These are phyloP conservation scores for Zancudomyces culisetae DNA, from an alignment of 371 early-diverging fungal species.

Conservation along the genomic window DNA sequence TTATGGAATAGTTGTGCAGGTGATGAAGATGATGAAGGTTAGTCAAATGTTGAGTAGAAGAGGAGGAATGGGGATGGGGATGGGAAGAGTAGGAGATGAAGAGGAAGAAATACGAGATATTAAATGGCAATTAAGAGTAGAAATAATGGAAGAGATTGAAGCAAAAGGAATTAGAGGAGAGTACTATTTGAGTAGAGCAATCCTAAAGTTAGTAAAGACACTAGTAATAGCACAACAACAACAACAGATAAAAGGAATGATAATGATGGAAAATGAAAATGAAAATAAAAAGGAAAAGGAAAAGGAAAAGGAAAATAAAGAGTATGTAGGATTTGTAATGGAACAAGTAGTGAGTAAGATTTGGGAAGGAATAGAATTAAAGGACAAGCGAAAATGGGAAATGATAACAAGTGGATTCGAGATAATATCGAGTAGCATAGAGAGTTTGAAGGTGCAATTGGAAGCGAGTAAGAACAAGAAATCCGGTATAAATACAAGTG, in stretches of 20 bases:
- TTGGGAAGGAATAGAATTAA: constrained; percentile 38
- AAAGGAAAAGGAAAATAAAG: constrained; percentile 47
- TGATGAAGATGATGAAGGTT: constrained; percentile 51
- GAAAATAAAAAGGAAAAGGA: constrained; percentile 40
- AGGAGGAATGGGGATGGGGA: not conserved
- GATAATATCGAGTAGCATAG: too few relatives aligned
- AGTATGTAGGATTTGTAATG: constrained; percentile 61
- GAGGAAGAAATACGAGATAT: too few relatives aligned
- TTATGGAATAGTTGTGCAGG: constrained; percentile 31
- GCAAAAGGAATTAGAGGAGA: too few relatives aligned
- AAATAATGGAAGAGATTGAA: too few relatives aligned
- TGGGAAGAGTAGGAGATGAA: too few relatives aligned
- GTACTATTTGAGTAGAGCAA: constrained; percentile 69
- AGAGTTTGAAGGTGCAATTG: constrained; percentile 50
- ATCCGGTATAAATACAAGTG: not conserved
- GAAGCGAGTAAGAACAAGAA: constrained; percentile 23
- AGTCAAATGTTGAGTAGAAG: constrained; percentile 38
- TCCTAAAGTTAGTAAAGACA: constrained; percentile 48
- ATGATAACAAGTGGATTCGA: too few relatives aligned
- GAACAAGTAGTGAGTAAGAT: constrained; percentile 61
- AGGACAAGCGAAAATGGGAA: constrained; percentile 53
- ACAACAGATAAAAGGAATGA: constrained; percentile 24
- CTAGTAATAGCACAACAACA: too few relatives aligned
- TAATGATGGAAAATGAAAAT: constrained; percentile 12
- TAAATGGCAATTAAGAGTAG: too few relatives aligned